Evolutionary conservation across 2,329 filamentous ascomycete genomes (phyloP).

Genomic region (Akanthomyces uredinophilus): DNA sequence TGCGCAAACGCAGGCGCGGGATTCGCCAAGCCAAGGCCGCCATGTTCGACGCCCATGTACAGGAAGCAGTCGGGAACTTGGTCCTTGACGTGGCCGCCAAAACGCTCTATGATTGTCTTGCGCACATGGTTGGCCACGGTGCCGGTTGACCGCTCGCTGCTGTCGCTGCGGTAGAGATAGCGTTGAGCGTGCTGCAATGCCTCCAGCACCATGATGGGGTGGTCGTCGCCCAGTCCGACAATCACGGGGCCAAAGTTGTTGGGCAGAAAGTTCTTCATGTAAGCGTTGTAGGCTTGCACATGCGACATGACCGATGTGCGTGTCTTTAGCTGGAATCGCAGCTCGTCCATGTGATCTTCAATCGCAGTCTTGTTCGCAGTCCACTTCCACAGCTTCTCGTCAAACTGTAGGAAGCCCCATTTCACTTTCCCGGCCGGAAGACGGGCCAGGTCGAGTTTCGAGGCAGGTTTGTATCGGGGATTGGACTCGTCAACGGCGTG

Average conservation of each 20-base stretch:
- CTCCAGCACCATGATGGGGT: slow-evolving; percentile 11
- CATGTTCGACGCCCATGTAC: slow-evolving; percentile 34
- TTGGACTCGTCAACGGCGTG: slow-evolving; percentile 22
- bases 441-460: not conserved
- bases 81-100: slow-evolving; percentile 29
- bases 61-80: slow-evolving; percentile 36
- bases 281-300: slow-evolving; percentile 57
- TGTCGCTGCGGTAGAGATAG: slow-evolving; percentile 1
- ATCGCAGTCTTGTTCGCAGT: slow-evolving; percentile 28
- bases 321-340: slow-evolving; percentile 47
- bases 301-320: slow-evolving; percentile 52
- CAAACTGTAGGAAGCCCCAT: slow-evolving; percentile 55
- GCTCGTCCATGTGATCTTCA: slow-evolving; percentile 51
- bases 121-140: slow-evolving; percentile 42
- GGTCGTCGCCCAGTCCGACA: slow-evolving; percentile 22
- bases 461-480: not conserved
- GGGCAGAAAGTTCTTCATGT: slow-evolving; percentile 50
- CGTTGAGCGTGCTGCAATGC: slow-evolving; percentile 8
- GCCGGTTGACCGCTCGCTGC: slow-evolving; percentile 33
- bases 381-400: slow-evolving; percentile 23
- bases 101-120: slow-evolving; percentile 43
- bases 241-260: slow-evolving; percentile 53
- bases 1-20: slow-evolving; percentile 19
- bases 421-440: slow-evolving; percentile 50
- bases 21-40: slow-evolving; percentile 36